Conservation (phyloP, 169 alveolate genomes). For the Plasmodium vinckei region DNA sequence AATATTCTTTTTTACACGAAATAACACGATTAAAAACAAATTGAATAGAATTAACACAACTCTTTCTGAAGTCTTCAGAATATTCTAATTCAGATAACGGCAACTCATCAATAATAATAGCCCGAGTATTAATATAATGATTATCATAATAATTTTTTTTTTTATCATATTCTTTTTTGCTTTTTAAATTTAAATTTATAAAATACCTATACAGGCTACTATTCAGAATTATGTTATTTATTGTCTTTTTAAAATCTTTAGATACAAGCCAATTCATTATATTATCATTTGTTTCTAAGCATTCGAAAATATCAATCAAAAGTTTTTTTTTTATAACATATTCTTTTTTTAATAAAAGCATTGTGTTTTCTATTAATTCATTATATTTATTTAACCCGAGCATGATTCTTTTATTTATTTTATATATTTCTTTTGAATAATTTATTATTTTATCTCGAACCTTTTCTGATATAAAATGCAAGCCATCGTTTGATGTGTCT, state of each 20-base stretch:
- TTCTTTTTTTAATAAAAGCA: slow-evolving; percentile 10
- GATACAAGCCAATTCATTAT: slow-evolving; percentile 14
- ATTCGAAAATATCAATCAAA: slow-evolving; percentile 12
- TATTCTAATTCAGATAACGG: slow-evolving; percentile 68
- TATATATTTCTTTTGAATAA: slow-evolving; percentile 34
- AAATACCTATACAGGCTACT: slow-evolving; percentile 18
- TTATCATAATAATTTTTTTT: slow-evolving; percentile 46
- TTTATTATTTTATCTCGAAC: slow-evolving; percentile 4
- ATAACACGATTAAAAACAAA: slow-evolving; percentile 58
- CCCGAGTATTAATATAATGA: slow-evolving; percentile 66
- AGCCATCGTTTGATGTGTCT: background rate
- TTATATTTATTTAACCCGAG: slow-evolving; percentile 8
- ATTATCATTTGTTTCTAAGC: slow-evolving; percentile 5
- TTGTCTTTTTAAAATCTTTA: slow-evolving; percentile 10
- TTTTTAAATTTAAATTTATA: slow-evolving; percentile 55
- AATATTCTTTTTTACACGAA: slow-evolving; percentile 41
- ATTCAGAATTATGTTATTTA: slow-evolving; percentile 1
- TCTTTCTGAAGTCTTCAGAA: slow-evolving; percentile 63
- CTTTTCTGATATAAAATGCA: slow-evolving; percentile 15
- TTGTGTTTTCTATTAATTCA: slow-evolving; percentile 9
- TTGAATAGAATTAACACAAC: slow-evolving; percentile 44
- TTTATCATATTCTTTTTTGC: slow-evolving; percentile 53
- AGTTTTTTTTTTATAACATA: slow-evolving; percentile 11
- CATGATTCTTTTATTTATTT: slow-evolving; percentile 25
- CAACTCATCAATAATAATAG: slow-evolving; percentile 54